Conservation (phyloP, 129 eudicot genomes). For the Chrysanthemum lavandulifolium region DNA sequence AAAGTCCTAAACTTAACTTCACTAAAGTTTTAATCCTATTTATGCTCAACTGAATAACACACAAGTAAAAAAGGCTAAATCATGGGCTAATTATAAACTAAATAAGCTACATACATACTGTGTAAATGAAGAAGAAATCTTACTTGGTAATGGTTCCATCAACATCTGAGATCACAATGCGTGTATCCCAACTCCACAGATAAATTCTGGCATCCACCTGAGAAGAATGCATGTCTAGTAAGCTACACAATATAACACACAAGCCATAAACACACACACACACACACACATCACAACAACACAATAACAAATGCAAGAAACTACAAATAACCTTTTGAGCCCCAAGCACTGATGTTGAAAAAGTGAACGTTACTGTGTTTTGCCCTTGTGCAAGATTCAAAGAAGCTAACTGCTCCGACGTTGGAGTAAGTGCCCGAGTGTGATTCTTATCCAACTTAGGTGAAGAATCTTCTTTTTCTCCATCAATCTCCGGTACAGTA, state of each 20-base stretch:
- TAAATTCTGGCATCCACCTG: conserved; percentile 97
- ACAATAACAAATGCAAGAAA: conserved; percentile 15
- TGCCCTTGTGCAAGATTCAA: conserved; percentile 80
- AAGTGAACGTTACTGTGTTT: conserved; percentile 72
- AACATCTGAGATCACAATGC: conserved; percentile 93
- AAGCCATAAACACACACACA: not conserved
- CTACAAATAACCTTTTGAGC: conserved; percentile 64
- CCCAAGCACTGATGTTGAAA: conserved; percentile 83
- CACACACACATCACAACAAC: not conserved
- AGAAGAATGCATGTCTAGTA: conserved; percentile 19
- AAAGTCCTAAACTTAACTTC: not conserved
- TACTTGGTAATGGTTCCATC: conserved; percentile 99
- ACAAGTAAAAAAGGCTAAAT: conserved; percentile 1
- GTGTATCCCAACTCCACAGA: conserved; percentile 94
- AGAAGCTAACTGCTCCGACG: conserved; percentile 84
- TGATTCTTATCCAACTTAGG: conserved; percentile 42
- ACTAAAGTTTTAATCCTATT: not conserved
- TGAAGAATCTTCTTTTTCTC: conserved; percentile 34
- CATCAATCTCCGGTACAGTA: conserved; percentile 22
- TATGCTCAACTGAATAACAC: not conserved
- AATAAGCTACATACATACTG: not conserved
- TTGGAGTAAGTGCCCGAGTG: conserved; percentile 56
- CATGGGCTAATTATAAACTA: not conserved
- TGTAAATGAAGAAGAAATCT: conserved; percentile 8
- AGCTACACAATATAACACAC: conserved; percentile 19